Percentiles rank a stretch among this genome's conserved stretches.
Conservation (phyloP, 805 yeast genomes). For the Myxozyma monticola region DNA sequence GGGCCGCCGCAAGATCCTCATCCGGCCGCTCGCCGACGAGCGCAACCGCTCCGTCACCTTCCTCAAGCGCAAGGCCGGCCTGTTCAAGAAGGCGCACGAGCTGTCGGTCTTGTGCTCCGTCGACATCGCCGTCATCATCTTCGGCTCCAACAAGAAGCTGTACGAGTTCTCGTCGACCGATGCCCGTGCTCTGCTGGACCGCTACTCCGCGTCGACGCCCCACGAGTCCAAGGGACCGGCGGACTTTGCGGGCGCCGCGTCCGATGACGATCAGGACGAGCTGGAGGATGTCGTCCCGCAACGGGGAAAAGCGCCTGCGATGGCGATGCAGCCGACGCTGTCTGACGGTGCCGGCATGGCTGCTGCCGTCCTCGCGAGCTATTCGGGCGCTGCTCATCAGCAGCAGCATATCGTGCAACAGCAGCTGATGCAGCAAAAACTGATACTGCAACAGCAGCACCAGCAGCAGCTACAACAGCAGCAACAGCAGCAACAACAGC, state of each 20-base stretch:
- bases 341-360: conserved; percentile 13
- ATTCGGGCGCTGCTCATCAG: too few relatives aligned
- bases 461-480: conserved; percentile 11
- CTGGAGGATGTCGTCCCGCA: too few relatives aligned
- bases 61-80: conserved; percentile 90
- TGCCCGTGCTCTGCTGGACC: conserved; percentile 51
- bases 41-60: conserved; percentile 74
- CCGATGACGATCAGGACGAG: conserved; percentile 49
- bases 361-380: conserved; percentile 6
- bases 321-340: conserved; percentile 1
- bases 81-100: conserved; percentile 79
- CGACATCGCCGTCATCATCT: conserved; percentile 84
- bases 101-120: conserved; percentile 88
- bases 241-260: conserved; percentile 36
- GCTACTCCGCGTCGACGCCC: conserved; percentile 36
- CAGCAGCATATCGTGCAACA: too few relatives aligned
- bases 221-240: conserved; percentile 25
- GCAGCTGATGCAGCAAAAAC: background rate
- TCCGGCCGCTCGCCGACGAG: conserved; percentile 87
- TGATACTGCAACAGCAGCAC: conserved; percentile 1
- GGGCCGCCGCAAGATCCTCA: conserved; percentile 97
- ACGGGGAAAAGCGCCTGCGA: too few relatives aligned
- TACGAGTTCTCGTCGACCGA: conserved; percentile 81
- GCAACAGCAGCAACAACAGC: conserved; percentile 13
- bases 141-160: conserved; percentile 73